A percentile compares a stretch with the other conserved stretches of the same genome.
These are phyloP conservation scores for Incumbomyces lentus DNA, from an alignment of 2,329 filamentous ascomycete species.

Conservation along the genomic window DNA sequence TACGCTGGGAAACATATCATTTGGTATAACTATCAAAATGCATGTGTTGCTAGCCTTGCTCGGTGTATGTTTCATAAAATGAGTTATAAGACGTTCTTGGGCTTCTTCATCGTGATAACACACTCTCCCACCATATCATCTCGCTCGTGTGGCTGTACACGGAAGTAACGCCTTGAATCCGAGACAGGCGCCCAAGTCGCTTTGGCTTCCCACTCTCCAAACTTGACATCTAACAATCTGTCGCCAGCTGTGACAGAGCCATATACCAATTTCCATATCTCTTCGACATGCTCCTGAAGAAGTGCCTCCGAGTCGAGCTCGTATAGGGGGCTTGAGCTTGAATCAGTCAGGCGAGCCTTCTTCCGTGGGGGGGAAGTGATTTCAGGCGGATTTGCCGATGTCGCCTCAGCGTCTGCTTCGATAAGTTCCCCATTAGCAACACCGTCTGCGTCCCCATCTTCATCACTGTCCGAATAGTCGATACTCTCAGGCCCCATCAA, in stretches of 20 bases:
- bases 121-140: constrained; percentile 4
- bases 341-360: not conserved
- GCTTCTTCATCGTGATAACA: not conserved
- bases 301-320: not conserved
- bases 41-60: too few relatives aligned
- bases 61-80: too few relatives aligned
- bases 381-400: not conserved
- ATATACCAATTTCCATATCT: constrained; percentile 6
- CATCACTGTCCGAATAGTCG: not conserved
- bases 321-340: not conserved
- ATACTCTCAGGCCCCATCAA: not conserved
- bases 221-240: constrained; percentile 7
- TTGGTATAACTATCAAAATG: too few relatives aligned
- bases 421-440: not conserved
- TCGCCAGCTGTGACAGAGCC: not conserved
- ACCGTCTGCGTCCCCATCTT: not conserved
- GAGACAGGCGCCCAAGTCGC: not conserved
- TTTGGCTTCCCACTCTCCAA: constrained; percentile 9
- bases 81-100: not conserved
- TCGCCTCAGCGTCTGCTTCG: not conserved
- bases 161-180: not conserved
- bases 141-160: constrained; percentile 2
- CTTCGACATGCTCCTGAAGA: not conserved
- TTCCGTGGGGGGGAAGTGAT: not conserved
- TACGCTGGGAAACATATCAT: too few relatives aligned